Evolutionary conservation across 805 yeast species (phyloP), one percentile per base, ranked within the genome.

Genomic region (Candida caryicola): DNA sequence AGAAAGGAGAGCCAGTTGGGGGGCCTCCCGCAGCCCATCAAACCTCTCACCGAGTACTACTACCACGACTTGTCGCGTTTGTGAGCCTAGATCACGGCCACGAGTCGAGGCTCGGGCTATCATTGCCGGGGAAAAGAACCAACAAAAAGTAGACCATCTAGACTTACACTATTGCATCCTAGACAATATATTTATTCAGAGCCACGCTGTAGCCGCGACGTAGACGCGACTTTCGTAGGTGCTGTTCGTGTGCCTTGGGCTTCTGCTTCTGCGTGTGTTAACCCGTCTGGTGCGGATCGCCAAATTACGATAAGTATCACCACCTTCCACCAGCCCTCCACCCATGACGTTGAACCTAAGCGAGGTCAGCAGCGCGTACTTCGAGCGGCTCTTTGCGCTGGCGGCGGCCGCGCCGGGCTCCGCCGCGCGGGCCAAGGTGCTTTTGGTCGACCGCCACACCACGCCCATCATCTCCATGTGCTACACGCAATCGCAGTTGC

Each of bases 381-480:
- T 63, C 41, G 36, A 53, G 23, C 60, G 58, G 41, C 47, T 64
- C 15, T 62, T 63, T 33, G 45, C 38, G 26, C 37, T 47, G 5
- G 14, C 17, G 16, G 36, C 16, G 16, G 14, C 46, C 8, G 44
- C 43, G 9, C 47, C 46, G 8, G 21, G 42, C 12, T 45, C 50
- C 18, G 65, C 61, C 21, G 32, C 42, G 17, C 60, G 73, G 44
- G 81, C 90, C 41, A 79, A 79, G 47, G 95, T 90, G 19, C 69
- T 93, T 26, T 69, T 93, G 28, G 72, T 93, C 40, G 99, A 93
- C 55, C 68, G 75, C 35, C 71, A 73, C 46, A 91, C 99, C 49
- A 85, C 95, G 4, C 73, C 89, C 0, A 79, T 89, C 17, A 77
- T 93, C 16, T 88, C 97, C n/a, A 73, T 93, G 76, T 80, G 85